These are phyloP conservation scores for Ganoderma boninense DNA, from an alignment of 1,284 basidiomycete genomes.

Conservation along the genomic window DNA sequence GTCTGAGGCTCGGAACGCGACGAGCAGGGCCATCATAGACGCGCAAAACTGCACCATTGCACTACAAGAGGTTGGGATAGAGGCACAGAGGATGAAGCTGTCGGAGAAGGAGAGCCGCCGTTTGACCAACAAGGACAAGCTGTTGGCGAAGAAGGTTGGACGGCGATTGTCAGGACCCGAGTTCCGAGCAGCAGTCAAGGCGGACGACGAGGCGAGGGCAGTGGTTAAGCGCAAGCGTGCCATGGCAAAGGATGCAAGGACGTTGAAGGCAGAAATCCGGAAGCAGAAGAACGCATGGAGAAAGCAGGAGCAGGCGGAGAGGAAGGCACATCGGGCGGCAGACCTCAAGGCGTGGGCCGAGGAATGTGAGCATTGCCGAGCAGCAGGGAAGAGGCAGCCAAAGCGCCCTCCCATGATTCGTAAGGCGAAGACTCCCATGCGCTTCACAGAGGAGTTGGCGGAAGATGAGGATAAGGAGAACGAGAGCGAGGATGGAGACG, in stretches of 20 bases:
- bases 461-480: conserved; percentile 1
- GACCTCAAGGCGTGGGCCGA: not conserved
- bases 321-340: not conserved
- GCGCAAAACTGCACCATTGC: conserved; percentile 1
- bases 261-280: not conserved
- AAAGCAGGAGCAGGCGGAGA: not conserved
- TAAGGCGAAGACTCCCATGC: not conserved
- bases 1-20: not conserved
- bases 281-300: not conserved
- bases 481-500: not conserved
- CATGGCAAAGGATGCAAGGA: not conserved
- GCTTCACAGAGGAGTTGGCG: not conserved
- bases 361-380: not conserved
- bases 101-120: not conserved
- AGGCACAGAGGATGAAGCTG: not conserved
- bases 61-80: not conserved
- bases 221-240: not conserved
- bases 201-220: not conserved
- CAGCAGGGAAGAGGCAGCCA: not conserved
- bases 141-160: not conserved
- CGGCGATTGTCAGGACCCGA: not conserved
- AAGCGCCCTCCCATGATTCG: not conserved
- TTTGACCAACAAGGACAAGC: not conserved
- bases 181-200: not conserved
- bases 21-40: not conserved